phyloP scores from a whole-genome alignment of 2,329 filamentous ascomycete species.

The Nannizzia gypsea region DNA sequence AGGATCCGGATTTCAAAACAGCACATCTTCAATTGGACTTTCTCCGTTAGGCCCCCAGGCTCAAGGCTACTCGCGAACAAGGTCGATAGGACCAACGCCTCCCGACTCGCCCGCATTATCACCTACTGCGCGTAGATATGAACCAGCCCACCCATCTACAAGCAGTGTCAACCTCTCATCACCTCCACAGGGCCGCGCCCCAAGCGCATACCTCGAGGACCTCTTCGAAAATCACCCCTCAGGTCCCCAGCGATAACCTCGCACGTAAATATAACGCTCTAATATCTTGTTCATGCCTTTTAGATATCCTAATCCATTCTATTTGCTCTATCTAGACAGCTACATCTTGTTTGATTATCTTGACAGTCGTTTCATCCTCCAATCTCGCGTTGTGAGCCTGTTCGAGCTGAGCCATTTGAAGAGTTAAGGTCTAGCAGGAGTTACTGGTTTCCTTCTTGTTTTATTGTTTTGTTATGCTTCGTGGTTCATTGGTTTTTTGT shows the following conservation, averaged over 20 bases:
- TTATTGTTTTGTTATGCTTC: not conserved
- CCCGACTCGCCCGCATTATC: constrained; percentile 52
- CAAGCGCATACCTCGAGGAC: constrained; percentile 83
- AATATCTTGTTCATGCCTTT: not conserved
- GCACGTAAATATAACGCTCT: not conserved
- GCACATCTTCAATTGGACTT: constrained; percentile 47
- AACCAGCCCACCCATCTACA: constrained; percentile 26
- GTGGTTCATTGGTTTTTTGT: not conserved
- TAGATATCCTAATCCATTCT: not conserved
- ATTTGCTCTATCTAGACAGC: not conserved
- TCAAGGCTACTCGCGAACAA: constrained; percentile 39
- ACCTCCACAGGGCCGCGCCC: constrained; percentile 58
- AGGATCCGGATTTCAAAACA: constrained; percentile 23
- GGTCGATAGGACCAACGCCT: constrained; percentile 43
- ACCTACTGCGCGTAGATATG: constrained; percentile 32
- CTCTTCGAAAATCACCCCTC: constrained; percentile 60
- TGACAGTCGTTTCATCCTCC: not conserved
- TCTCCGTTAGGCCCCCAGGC: constrained; percentile 51
- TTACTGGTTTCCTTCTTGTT: not conserved
- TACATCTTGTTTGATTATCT: not conserved
- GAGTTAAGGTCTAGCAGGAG: not conserved
- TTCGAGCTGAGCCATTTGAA: not conserved
- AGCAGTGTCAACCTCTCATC: constrained; percentile 56
- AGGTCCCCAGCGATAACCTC: constrained; percentile 9
- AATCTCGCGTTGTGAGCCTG: not conserved